Base-by-base conservation (phyloP, 1,139 yeast species). In the Chernovozyma aurita region DNA sequence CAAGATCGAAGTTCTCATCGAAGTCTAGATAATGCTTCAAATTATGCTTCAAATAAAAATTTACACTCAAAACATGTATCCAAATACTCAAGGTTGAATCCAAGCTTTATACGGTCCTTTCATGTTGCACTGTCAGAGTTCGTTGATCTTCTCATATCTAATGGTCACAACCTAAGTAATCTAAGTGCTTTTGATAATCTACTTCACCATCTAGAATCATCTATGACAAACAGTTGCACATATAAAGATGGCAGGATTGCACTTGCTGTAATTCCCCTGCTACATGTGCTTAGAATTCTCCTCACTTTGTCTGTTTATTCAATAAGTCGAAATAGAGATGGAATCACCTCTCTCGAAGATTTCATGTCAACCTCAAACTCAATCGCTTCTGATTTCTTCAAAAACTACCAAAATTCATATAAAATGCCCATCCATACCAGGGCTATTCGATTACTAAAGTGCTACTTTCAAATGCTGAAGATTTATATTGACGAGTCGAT, bases 241-340 rank as follows among this genome's bases (percentile, higher is more conserved):
- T 6, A 6, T 6, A 26, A 6, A 7, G 12, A 16, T 16, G 18
- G 8, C 11, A 26, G 9, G 22, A 9, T 20, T 9, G 8, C 6
- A 20, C 22, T 9, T 9, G 22, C 9, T 20, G 22, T 16, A n/a
- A n/a, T n/a, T 8, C 28, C 28, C 6, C 30, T 28, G 30, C 18
- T 15, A 16, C 6, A 6, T 8, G 9, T 28, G 12, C 15, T 32
- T 3, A 17, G 32, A 3, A 22, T 34, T 12, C 18, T 37, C 4
- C 21, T 37, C 12, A 37, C 37, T 8, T 18, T 37, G 9, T 37
- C 35, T 5, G 34, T 30, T 8, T 28, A 31, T 7, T 37, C 40
- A 8, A n/a, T 33, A 12, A 16, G 27, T 14, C 11, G 24, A 8
- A 14, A 33, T 17, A 15, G 17, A 14, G 18, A 12, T 17, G 39